A percentile compares a stretch with the other conserved stretches of the same genome.
Evolutionary conservation across 2,329 filamentous ascomycete genomes (phyloP).

Genomic region (Calcarisporium arbuscula): DNA sequence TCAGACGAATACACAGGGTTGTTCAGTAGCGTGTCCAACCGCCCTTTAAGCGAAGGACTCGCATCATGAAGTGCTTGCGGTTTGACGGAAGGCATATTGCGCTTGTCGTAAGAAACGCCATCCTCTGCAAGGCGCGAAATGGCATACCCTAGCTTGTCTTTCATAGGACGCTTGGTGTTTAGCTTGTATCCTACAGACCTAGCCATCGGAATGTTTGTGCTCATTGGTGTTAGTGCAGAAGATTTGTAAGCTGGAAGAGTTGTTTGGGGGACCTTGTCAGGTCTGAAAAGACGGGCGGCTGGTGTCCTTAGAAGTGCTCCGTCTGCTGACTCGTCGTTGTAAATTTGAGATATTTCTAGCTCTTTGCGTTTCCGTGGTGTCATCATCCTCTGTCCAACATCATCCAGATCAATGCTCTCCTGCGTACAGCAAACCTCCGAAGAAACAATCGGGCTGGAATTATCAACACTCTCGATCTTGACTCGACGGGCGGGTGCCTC

Average conservation of each 20-base stretch:
- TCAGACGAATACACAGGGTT: too few species aligned
- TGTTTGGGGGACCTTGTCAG: constrained; percentile 2
- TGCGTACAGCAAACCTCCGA: constrained; percentile 24
- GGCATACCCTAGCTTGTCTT: constrained; percentile 23
- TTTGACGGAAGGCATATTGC: too few species aligned
- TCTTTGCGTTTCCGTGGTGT: constrained; percentile 30
- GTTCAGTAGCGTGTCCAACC: constrained; percentile 28
- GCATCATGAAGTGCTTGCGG: too few species aligned
- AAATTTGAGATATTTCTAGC: constrained; percentile 13
- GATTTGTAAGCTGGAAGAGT: constrained; percentile 11
- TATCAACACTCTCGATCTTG: constrained; percentile 33
- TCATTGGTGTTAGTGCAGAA: constrained; percentile 30
- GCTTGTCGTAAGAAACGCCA: constrained; percentile 26
- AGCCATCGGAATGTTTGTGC: constrained; percentile 23
- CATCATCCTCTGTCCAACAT: constrained; percentile 23
- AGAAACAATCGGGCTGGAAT: constrained; percentile 22
- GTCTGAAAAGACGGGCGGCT: constrained; percentile 11
- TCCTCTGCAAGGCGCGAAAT: constrained; percentile 44
- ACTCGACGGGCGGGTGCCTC: constrained; percentile 25
- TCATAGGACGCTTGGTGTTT: constrained; percentile 11
- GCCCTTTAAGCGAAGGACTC: constrained; percentile 15
- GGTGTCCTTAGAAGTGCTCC: constrained; percentile 10
- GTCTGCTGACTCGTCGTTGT: constrained; percentile 1
- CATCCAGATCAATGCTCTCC: constrained; percentile 54
- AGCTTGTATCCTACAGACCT: constrained; percentile 17